A percentile compares a stretch with the other conserved stretches of the same genome.
phyloP scores from a whole-genome alignment of 345 rosid genomes.

The Balakata baccata region DNA sequence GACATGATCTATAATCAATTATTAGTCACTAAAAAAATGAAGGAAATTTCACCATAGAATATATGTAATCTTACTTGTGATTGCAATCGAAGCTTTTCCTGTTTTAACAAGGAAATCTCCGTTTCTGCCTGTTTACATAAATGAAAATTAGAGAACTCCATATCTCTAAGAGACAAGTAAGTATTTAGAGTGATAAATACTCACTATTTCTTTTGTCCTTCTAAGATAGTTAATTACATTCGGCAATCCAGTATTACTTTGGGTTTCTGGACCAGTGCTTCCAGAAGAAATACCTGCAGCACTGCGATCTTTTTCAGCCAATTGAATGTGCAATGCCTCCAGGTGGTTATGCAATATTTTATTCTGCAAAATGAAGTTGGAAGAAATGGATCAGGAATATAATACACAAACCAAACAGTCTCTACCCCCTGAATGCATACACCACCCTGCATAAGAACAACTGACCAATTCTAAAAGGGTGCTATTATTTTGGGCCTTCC shows the following conservation, averaged over 20 bases:
- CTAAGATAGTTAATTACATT: conserved; percentile 82
- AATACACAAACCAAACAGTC: neutral
- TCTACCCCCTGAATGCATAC: neutral
- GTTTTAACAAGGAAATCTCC: conserved; percentile 82
- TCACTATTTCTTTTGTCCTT: conserved; percentile 78
- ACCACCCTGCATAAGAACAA: neutral
- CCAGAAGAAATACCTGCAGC: conserved; percentile 50
- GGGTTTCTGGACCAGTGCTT: conserved; percentile 37
- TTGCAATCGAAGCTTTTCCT: conserved; percentile 85
- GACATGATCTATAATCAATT: neutral
- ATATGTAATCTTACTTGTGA: conserved; percentile 48
- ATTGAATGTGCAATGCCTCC: conserved; percentile 77
- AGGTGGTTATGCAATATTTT: conserved; percentile 71
- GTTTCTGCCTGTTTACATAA: conserved; percentile 70
- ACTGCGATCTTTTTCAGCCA: conserved; percentile 66
- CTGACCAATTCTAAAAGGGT: neutral
- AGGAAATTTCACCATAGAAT: neutral
- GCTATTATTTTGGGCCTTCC: neutral
- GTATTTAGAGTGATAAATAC: conserved; percentile 21
- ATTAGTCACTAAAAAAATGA: neutral
- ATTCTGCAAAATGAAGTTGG: conserved; percentile 42
- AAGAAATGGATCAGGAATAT: neutral
- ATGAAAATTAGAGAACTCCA: conserved; percentile 17
- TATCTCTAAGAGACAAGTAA: neutral
- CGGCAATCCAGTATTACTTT: conserved; percentile 66